Conservation (phyloP, 2,329 filamentous ascomycete species). For the Colletotrichum sp. region DNA sequence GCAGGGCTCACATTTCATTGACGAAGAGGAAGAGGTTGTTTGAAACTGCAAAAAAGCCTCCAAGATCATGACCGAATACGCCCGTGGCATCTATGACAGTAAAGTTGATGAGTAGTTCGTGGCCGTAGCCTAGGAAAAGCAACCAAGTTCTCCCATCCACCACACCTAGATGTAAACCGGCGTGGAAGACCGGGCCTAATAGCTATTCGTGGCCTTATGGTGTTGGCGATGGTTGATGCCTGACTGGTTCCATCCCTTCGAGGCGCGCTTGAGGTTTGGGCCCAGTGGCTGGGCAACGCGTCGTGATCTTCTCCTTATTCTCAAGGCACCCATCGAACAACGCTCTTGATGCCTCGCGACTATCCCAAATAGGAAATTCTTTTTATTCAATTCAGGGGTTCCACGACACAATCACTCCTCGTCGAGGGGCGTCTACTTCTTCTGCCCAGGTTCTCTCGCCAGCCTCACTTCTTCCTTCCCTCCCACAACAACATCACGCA, state of each 20-base stretch:
- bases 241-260: neutral
- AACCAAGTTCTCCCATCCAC: neutral
- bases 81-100: neutral
- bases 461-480: neutral
- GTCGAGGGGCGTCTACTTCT: neutral
- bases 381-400: neutral
- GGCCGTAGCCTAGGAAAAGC: neutral
- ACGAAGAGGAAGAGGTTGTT: neutral
- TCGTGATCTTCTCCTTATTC: neutral
- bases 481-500: neutral
- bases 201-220: neutral
- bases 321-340: neutral
- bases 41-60: neutral
- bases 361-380: neutral
- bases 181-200: neutral
- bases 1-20: neutral
- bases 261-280: neutral
- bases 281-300: neutral
- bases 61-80: neutral
- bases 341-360: neutral
- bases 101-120: fast-evolving
- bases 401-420: neutral
- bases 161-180: neutral
- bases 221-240: neutral
- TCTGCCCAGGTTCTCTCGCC: neutral